Evolutionary conservation across 176 grass and related monocot species (phyloP).

Genomic region (Hyparrhenia diplandra): DNA sequence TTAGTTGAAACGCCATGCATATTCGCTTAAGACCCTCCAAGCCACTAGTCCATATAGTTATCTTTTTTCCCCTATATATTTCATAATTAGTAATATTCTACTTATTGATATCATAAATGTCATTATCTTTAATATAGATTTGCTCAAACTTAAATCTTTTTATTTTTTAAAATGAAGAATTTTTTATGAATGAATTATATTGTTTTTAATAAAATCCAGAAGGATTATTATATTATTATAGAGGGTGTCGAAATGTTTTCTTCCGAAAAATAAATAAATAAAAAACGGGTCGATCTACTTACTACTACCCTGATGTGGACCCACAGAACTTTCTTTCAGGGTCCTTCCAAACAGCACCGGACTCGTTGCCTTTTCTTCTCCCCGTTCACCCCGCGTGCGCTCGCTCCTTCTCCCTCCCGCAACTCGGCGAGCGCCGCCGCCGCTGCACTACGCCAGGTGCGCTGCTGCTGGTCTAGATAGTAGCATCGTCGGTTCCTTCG

Average conservation of each 20-base stretch:
- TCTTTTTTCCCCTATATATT: background rate
- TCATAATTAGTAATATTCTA: background rate
- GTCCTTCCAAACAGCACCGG: background rate
- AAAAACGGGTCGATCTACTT: background rate
- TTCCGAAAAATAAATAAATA: background rate
- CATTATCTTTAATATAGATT: background rate
- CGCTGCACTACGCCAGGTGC: background rate
- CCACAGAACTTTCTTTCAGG: background rate
- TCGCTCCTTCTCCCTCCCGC: background rate
- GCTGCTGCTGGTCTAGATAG: background rate
- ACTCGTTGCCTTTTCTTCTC: background rate
- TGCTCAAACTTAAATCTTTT: background rate
- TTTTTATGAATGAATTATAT: background rate
- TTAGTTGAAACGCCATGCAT: background rate
- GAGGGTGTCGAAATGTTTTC: background rate
- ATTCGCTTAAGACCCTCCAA: no score
- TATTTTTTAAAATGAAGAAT: background rate
- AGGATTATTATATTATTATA: no score
- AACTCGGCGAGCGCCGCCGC: background rate
- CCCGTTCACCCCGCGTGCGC: background rate
- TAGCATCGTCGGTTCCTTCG: no score
- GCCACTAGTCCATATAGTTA: no score
- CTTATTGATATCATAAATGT: background rate
- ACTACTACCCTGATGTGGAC: background rate
- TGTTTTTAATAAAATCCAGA: background rate